Conservation (phyloP, 148 eudicot genomes). For the Camellia sinensis region DNA sequence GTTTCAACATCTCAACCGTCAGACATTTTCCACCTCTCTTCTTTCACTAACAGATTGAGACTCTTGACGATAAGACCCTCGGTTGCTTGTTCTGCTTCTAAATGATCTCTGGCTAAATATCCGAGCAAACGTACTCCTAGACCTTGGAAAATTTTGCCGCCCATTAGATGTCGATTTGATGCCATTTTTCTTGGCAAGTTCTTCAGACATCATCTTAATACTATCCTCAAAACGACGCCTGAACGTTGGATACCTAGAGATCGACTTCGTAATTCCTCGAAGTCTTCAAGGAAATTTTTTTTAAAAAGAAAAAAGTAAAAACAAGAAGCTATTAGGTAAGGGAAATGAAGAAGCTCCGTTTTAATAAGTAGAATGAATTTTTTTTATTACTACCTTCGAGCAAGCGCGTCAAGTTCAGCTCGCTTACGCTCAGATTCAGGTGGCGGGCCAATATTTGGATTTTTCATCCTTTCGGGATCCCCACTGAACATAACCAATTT, state of each 20-base stretch:
- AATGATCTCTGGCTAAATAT: slow-evolving; percentile 62
- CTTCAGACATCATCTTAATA: slow-evolving; percentile 49
- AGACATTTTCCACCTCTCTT: slow-evolving; percentile 52
- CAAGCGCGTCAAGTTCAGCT: slow-evolving; percentile 88
- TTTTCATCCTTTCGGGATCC: slow-evolving; percentile 47
- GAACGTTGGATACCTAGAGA: slow-evolving; percentile 84
- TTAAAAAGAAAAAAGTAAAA: too few species aligned
- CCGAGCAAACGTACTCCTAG: slow-evolving; percentile 42
- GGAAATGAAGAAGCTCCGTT: neutral
- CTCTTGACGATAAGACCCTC: slow-evolving; percentile 33
- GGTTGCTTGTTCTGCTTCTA: slow-evolving; percentile 32
- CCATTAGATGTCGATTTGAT: slow-evolving; percentile 19
- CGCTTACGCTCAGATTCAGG: slow-evolving; percentile 64
- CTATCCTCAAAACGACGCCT: slow-evolving; percentile 76
- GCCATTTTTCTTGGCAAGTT: slow-evolving; percentile 49
- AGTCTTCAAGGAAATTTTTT: slow-evolving; percentile 39
- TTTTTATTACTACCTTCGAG: slow-evolving; percentile 62
- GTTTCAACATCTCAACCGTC: neutral
- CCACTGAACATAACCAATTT: slow-evolving; percentile 61
- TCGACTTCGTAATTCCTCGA: slow-evolving; percentile 80
- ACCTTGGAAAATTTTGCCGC: slow-evolving; percentile 27
- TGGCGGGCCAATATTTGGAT: slow-evolving; percentile 29
- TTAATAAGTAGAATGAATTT: too few species aligned
- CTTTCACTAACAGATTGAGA: slow-evolving; percentile 33
- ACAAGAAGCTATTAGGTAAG: too few species aligned